Evolutionary conservation across 495 filamentous ascomycete genomes (phyloP), one percentile per base, ranked within the genome.

Genomic region (Talaromyces liani): DNA sequence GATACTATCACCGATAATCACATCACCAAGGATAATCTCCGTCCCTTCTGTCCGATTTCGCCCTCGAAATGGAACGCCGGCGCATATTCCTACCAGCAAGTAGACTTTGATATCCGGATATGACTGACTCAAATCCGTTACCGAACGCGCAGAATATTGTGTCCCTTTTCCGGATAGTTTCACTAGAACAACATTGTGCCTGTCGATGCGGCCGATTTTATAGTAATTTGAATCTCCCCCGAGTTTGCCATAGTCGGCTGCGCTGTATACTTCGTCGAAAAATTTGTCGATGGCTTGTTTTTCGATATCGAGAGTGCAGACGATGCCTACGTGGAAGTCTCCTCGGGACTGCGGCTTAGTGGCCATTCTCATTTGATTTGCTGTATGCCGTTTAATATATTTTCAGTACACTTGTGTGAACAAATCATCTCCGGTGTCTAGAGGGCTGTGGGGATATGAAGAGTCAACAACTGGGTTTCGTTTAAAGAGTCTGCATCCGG

Each of bases 11-110:
- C 76, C 77, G 31, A 82, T 73, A 16, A 81, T 67, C 0, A 79
- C 75, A 62, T 82, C 77, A 3, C 79, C 79, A 0, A 80, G 70
- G 7, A 77, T 41, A 7, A 74, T 59, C 22, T 74, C 70, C n/a
- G 8, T 60, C 27, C 7, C 60, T 57, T 6, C 1, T 39, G 12
- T 36, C 27, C 29, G 29, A n/a, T 18, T 22, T 18, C 39, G 22
- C n/a, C 5, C 47, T 14, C 31, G 34, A 24, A 53, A 56, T 7
- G 73, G 70, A 3, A 71, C 67, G 3, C 61, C 72, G 9, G 67
- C 70, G 58, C 71, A 74, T 24, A 74, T 70, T 1, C 70, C 70
- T 14, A 68, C 62, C 0, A 69, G 36, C 25, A 69, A 45, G 12
- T 54, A 65, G n/a, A 67, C 36, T 2, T 56, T 31, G 12, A 69